Evolutionary conservation across 2,329 filamentous ascomycete species (phyloP), one percentile per base, ranked within the genome.

Genomic region (Tympanopsis confertula): DNA sequence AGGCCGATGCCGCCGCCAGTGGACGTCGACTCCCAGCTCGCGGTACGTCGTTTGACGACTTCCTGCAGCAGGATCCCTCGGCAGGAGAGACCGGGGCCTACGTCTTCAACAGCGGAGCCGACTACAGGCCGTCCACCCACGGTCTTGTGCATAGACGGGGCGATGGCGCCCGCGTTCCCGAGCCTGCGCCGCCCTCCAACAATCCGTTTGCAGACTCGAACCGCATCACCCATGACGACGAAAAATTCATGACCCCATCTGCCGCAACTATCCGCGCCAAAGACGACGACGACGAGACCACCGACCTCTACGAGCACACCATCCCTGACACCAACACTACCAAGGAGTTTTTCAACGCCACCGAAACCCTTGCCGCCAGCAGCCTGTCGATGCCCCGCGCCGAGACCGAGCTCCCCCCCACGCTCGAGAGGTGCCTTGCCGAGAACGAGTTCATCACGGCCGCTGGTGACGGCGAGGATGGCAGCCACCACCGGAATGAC

Each of bases 41-140:
- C 19, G 61, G 61, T 14, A 62, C 61, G 1, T 67, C 62, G 5
- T 79, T 79, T 48, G 74, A 79, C 45, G 72, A 78, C 45, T 75
- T 79, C 42, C 51, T 80, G 38, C 57, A 58, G 35, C 62, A 63
- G 28, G 73, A 77, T 38, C 50, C 55, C 29, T 52, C 44, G n/a
- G 68, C 62, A n/a, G n/a, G n/a, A 41, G 72, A 74, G 45, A 61
- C 63, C 39, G 74, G 73, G 29, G 62, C 72, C 0, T 73, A 63
- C 44, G 66, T 79, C 29, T 73, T 71, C 54, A 75, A 76, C 49
- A 69, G 69, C 5, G 69, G 75, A 10, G 55, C 69, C 10, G 62
- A 75, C 38, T 44, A 59, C 5, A 56, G 53, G 22, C 46, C 51
- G 19, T 44, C 48, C 28, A 50, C 57, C 20, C 56, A 61, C 17